Evolutionary conservation across 2,329 filamentous ascomycete species (phyloP).

Genomic region (Nemania serpens): DNA sequence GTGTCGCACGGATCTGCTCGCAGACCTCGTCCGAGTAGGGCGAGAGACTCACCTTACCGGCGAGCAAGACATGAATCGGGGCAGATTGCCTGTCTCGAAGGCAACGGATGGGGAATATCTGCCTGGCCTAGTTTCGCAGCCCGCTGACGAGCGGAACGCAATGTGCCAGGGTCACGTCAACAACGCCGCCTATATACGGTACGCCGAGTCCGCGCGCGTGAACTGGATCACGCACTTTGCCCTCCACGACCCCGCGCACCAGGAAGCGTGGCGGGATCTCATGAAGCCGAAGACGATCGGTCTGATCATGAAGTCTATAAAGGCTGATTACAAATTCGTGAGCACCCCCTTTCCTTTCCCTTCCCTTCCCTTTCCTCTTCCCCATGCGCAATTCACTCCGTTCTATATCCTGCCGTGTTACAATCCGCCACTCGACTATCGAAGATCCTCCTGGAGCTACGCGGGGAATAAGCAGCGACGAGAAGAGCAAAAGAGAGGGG

Average conservation of each 20-base stretch:
- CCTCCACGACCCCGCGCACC: slow-evolving; percentile 63
- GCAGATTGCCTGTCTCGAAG: slow-evolving; percentile 34
- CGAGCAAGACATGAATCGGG: no score
- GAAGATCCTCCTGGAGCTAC: neutral
- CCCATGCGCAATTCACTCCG: neutral
- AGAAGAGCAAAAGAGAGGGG: no score
- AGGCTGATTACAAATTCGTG: slow-evolving; percentile 86
- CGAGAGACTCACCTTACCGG: neutral
- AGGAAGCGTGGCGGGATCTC: slow-evolving; percentile 69
- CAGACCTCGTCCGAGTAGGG: neutral
- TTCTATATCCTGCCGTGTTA: no score
- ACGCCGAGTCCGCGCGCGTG: slow-evolving; percentile 79
- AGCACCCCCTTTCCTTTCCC: slow-evolving; percentile 42
- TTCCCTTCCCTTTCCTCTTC: neutral
- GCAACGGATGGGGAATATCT: neutral
- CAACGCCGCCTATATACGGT: slow-evolving; percentile 82
- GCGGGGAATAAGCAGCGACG: neutral
- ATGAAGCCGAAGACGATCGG: slow-evolving; percentile 70
- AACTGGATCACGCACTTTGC: slow-evolving; percentile 79
- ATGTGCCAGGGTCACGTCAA: slow-evolving; percentile 72
- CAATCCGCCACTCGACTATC: no score
- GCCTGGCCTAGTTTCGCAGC: neutral
- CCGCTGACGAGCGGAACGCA: slow-evolving; percentile 12
- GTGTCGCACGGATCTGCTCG: no score
- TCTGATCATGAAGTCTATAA: slow-evolving; percentile 79